phyloP scores from a whole-genome alignment of 2,329 filamentous ascomycete genomes.

The Anthostomella pinea region DNA sequence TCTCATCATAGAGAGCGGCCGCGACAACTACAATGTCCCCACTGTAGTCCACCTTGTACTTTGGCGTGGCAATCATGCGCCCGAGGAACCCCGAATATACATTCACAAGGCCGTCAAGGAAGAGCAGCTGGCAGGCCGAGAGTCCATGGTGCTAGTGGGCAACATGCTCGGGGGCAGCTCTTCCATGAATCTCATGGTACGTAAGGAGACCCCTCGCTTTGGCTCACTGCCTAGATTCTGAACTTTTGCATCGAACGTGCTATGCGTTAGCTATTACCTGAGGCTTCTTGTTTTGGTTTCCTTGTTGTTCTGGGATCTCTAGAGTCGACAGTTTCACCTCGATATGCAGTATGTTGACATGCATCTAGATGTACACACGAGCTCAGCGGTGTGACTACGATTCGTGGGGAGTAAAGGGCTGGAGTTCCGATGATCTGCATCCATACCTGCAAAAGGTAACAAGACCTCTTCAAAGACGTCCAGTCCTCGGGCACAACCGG shows the following conservation, averaged over 20 bases:
- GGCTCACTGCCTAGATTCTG: too few species aligned
- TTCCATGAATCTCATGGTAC: constrained; percentile 45
- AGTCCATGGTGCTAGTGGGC: constrained; percentile 34
- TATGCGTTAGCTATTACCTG: too few species aligned
- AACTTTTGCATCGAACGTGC: too few species aligned
- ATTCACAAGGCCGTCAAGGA: constrained; percentile 41
- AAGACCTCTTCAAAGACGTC: background rate
- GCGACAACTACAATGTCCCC: constrained; percentile 12
- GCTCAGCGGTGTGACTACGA: constrained; percentile 26
- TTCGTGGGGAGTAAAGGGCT: constrained; percentile 14
- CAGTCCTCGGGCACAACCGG: background rate
- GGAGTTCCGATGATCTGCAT: constrained; percentile 33
- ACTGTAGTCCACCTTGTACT: constrained; percentile 41
- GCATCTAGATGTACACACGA: constrained; percentile 33
- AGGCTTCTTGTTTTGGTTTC: too few species aligned
- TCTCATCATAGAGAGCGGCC: constrained; percentile 16
- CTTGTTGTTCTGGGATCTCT: too few species aligned
- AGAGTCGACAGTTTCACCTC: too few species aligned
- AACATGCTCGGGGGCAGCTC: constrained; percentile 51
- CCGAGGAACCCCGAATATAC: constrained; percentile 37
- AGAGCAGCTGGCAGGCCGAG: constrained; percentile 40
- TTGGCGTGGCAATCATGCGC: constrained; percentile 45
- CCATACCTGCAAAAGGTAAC: constrained; percentile 32
- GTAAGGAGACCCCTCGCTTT: too few species aligned
- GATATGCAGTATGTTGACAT: too few species aligned